These are phyloP conservation scores for Mortierella polycephala DNA, from an alignment of 371 early-diverging fungal genomes.

Conservation along the genomic window DNA sequence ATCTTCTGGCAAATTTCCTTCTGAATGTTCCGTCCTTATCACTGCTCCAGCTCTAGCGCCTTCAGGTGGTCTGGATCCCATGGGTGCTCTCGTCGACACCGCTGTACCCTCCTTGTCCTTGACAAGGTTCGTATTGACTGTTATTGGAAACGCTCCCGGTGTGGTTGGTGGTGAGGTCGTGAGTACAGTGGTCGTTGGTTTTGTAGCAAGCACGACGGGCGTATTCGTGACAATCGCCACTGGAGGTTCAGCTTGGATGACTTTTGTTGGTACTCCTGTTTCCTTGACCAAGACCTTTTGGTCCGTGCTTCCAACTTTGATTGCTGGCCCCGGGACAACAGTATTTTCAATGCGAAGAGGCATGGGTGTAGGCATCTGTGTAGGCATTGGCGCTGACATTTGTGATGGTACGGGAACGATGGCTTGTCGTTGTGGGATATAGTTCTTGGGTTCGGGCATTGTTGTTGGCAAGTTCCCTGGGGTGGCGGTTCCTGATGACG, in stretches of 20 bases:
- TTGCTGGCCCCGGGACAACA: neutral
- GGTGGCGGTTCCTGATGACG: neutral
- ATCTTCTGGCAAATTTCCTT: conserved; percentile 38
- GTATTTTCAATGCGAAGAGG: conserved; percentile 12
- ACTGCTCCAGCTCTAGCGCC: neutral
- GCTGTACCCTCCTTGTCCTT: neutral
- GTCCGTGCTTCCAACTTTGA: conserved; percentile 1
- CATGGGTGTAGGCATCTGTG: conserved; percentile 6
- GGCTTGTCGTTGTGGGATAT: conserved; percentile 20
- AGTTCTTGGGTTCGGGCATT: conserved; percentile 42
- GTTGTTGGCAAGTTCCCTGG: conserved; percentile 17
- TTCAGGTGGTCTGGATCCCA: neutral
- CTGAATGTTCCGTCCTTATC: neutral
- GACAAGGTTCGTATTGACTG: neutral
- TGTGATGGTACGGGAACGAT: neutral
- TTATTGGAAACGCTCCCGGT: conserved; percentile 42
- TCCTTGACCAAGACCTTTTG: conserved; percentile 38
- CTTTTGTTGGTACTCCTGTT: neutral
- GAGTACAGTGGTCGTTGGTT: conserved; percentile 3
- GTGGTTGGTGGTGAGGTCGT: conserved; percentile 23
- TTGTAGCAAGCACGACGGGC: conserved; percentile 4
- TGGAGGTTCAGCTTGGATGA: conserved; percentile 5
- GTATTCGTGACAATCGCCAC: conserved; percentile 6
- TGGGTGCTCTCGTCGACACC: neutral
- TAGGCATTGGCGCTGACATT: neutral